phyloP scores from a whole-genome alignment of 108 stramenopile species.

The Cyclotella atomus region DNA sequence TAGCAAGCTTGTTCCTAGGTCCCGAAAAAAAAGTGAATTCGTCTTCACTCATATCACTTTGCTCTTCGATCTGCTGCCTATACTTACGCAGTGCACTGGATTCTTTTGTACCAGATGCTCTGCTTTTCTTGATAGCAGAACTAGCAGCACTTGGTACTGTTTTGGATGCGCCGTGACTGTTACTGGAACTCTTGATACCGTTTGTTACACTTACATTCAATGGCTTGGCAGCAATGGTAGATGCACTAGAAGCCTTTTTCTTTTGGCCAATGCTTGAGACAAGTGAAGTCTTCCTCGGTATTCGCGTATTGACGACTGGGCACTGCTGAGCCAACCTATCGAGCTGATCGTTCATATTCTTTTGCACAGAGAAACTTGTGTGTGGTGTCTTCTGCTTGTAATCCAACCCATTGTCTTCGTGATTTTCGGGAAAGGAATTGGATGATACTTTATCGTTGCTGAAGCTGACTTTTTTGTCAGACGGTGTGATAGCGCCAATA shows the following conservation, averaged over 20 bases:
- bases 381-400: too few species aligned
- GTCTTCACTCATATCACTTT: slow-evolving; percentile 1
- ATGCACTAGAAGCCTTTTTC: background rate
- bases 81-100: background rate
- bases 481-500: slow-evolving; percentile 37
- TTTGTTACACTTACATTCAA: background rate
- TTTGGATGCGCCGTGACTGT: background rate
- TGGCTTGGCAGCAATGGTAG: background rate
- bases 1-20: background rate
- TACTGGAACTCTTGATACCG: background rate
- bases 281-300: background rate
- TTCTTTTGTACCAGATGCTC: background rate
- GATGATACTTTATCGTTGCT: too few species aligned
- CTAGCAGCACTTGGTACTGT: background rate
- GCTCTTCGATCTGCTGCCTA: slow-evolving; percentile 6
- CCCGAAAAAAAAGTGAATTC: background rate
- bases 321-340: background rate
- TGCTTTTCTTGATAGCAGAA: background rate
- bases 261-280: background rate
- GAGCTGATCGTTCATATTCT: background rate
- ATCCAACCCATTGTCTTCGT: too few species aligned
- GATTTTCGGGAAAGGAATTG: too few species aligned
- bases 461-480: slow-evolving; percentile 36
- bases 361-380: too few species aligned
- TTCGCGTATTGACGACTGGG: background rate